A percentile compares a stretch with the other conserved stretches of the same genome.
Conservation (phyloP, 345 rosid species). For the Pelargonium nanum region DNA sequence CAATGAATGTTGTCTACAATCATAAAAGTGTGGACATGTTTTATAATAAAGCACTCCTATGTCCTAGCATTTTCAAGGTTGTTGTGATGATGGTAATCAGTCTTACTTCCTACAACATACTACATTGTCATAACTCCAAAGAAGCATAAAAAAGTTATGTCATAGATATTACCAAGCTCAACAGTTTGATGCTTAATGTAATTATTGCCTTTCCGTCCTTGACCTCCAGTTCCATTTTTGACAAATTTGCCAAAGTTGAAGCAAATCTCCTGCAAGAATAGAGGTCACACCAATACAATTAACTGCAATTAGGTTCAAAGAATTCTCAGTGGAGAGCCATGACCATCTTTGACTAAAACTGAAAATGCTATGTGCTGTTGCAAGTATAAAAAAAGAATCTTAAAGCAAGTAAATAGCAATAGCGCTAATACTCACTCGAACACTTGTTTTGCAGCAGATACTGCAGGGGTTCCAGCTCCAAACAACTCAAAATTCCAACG, state of each 20-base stretch:
- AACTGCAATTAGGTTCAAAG: not conserved
- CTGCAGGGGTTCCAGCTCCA: conserved; percentile 66
- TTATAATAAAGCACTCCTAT: too few species aligned
- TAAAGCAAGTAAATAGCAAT: not conserved
- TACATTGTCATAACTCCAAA: not conserved
- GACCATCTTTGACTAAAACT: not conserved
- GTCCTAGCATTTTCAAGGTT: too few species aligned
- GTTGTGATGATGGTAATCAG: not conserved
- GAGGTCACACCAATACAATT: conserved; percentile 7
- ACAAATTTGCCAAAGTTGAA: conserved; percentile 51
- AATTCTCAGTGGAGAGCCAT: not conserved
- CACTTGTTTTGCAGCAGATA: conserved; percentile 53
- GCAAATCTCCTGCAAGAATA: conserved; percentile 65
- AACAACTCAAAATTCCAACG: conserved; percentile 94
- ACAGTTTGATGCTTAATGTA: conserved; percentile 52
- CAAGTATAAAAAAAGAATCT: not conserved
- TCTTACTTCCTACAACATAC: not conserved
- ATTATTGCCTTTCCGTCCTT: conserved; percentile 54
- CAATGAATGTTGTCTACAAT: not conserved
- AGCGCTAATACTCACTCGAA: conserved; percentile 40
- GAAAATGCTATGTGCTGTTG: not conserved
- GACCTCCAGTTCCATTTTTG: conserved; percentile 59
- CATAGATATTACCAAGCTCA: conserved; percentile 46
- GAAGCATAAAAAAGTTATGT: not conserved
- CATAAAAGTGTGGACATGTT: too few species aligned